Conservation (phyloP, 2,329 filamentous ascomycete genomes). For the Exophiala bonariae region DNA sequence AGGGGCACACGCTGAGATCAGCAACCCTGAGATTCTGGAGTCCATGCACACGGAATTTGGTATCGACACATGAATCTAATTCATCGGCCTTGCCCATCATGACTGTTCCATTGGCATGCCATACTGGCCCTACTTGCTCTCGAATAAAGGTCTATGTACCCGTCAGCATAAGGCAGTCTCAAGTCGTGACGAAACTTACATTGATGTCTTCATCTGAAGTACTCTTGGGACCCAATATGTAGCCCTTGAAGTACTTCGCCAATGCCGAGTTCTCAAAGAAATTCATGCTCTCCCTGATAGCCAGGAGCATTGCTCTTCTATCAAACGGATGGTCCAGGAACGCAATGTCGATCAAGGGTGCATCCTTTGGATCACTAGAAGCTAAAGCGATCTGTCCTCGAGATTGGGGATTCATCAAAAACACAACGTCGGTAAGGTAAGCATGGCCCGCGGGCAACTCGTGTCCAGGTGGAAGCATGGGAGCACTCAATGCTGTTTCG, state of each 20-base stretch:
- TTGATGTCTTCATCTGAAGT: too few species aligned
- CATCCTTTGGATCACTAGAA: slow-evolving; percentile 11
- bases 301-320: slow-evolving; percentile 4
- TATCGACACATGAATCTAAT: slow-evolving; percentile 8
- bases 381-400: slow-evolving; percentile 10
- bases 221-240: too few species aligned
- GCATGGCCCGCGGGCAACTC: background rate
- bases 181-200: slow-evolving; percentile 45
- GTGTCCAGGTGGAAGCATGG: background rate
- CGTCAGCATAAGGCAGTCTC: slow-evolving; percentile 44
- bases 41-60: slow-evolving; percentile 9
- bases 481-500: too few species aligned
- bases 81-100: slow-evolving; percentile 18
- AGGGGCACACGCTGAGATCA: slow-evolving; percentile 14
- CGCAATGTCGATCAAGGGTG: slow-evolving; percentile 8
- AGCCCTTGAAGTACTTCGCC: background rate
- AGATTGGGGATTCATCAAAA: slow-evolving; percentile 17
- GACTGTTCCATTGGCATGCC: slow-evolving; percentile 11
- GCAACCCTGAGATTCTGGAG: slow-evolving; percentile 12
- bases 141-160: too few species aligned
- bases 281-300: slow-evolving; percentile 1
- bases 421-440: background rate
- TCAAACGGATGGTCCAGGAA: slow-evolving; percentile 21
- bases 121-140: background rate
- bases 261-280: slow-evolving; percentile 4